Percentiles rank a stretch among this genome's conserved stretches.
Conservation (phyloP, 2,329 filamentous ascomycete species). For the Fusarium annulatum region DNA sequence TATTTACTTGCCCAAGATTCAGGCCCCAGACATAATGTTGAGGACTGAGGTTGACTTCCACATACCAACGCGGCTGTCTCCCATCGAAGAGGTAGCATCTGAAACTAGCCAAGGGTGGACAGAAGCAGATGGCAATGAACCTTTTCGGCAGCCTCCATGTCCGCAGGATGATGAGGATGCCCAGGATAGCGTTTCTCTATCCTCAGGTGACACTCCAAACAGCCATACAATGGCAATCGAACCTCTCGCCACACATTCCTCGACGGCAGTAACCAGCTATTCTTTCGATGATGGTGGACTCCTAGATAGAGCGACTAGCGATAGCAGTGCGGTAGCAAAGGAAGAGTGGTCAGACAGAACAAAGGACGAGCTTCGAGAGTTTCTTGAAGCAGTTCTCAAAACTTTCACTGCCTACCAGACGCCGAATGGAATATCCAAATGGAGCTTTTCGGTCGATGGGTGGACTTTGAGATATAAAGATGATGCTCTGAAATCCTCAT, state of each 20-base stretch:
- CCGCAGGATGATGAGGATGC: background rate
- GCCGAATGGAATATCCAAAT: constrained; percentile 5
- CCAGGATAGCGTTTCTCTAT: background rate
- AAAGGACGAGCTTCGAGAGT: constrained; percentile 16
- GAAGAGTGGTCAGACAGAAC: constrained; percentile 13
- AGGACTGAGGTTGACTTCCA: background rate
- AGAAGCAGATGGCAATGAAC: background rate
- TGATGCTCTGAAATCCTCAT: background rate
- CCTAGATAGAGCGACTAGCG: background rate
- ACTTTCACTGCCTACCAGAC: constrained; percentile 12
- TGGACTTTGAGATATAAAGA: constrained; percentile 16
- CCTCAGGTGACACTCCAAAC: background rate
- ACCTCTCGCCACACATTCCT: background rate
- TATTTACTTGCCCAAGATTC: background rate
- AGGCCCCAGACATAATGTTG: background rate
- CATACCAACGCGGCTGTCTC: background rate
- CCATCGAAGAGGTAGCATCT: constrained; percentile 2
- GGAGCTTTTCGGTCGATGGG: constrained; percentile 5
- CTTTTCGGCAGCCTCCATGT: background rate
- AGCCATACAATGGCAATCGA: background rate
- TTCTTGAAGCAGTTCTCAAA: constrained; percentile 15
- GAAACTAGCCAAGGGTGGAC: background rate
- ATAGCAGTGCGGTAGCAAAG: background rate
- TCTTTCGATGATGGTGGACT: background rate
- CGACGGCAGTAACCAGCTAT: background rate